These are phyloP conservation scores for Huntiella savannae DNA, from an alignment of 2,329 filamentous ascomycete genomes.

Conservation along the genomic window DNA sequence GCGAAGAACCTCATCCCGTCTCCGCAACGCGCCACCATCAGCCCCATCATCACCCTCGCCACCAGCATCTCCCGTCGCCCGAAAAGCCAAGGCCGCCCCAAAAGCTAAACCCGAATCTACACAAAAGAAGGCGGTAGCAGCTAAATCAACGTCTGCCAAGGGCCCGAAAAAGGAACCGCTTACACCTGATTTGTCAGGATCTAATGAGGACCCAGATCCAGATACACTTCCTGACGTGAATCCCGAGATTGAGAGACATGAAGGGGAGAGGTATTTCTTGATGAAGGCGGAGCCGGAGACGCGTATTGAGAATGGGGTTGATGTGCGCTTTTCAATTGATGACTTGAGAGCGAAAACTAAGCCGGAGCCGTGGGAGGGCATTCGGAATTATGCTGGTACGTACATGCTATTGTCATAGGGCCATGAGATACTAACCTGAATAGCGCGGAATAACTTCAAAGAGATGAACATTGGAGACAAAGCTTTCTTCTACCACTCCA, in stretches of 20 bases:
- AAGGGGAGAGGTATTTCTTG: slow-evolving; percentile 46
- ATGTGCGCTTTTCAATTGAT: slow-evolving; percentile 89
- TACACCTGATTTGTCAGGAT: no score
- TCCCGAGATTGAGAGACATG: slow-evolving; percentile 21
- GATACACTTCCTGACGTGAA: slow-evolving; percentile 21
- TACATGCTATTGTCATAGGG: neutral
- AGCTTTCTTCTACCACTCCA: slow-evolving; percentile 95
- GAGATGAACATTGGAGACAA: slow-evolving; percentile 82
- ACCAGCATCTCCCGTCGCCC: neutral
- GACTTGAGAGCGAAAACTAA: slow-evolving; percentile 53
- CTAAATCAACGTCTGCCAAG: neutral
- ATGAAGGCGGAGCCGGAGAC: slow-evolving; percentile 81
- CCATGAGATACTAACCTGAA: neutral
- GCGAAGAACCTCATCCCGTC: slow-evolving; percentile 6
- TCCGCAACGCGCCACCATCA: neutral
- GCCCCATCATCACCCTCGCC: neutral
- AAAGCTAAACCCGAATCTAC: neutral
- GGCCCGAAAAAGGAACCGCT: slow-evolving; percentile 5
- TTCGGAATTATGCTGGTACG: slow-evolving; percentile 29
- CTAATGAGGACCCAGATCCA: slow-evolving; percentile 17
- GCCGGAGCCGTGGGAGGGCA: slow-evolving; percentile 82
- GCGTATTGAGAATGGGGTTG: slow-evolving; percentile 66
- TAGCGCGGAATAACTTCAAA: slow-evolving; percentile 72
- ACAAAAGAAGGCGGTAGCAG: neutral
- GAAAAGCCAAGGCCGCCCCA: neutral